Evolutionary conservation across 192 early-diverging fungal species (phyloP), one percentile per base, ranked within the genome.

Genomic region (Coemansia sp.): DNA sequence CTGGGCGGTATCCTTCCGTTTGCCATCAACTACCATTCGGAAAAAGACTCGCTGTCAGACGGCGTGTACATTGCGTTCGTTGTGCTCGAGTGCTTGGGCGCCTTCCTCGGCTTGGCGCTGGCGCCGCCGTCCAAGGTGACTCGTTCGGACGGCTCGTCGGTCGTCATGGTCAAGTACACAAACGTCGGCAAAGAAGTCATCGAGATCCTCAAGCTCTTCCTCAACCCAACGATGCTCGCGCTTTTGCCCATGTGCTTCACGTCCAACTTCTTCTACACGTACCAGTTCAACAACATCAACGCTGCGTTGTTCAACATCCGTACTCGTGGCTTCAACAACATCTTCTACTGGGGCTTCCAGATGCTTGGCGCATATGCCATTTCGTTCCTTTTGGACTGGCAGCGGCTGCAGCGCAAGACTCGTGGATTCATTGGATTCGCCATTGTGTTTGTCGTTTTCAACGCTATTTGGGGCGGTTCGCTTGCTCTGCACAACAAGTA

Each of bases 241-340:
- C 72, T 94, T 57, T 75, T 87, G 52, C 91, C 91, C 19, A 82
- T 90, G 75, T 92, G 90, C 82, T 73, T 88, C 67, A 85, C 85
- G 19, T 88, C 87, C 60, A 94, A 94, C 80, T 94, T 91, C 87
- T 94, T 90, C 84, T 94, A 94, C 79, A 85, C 87, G 5, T 92
- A 92, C 79, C 91, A 94, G 78, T 90, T 91, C 81, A 75, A 83
- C 42, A 80, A 71, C 54, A 83, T 88, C 72, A 90, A 92, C 68
- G 89, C 83, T 10, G 75, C 75, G 15, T 84, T 88, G 69, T 92
- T 91, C 74, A 87, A 85, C 38, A 60, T 88, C 53, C 88, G 91
- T 31, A 87, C 90, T 22, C 88, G 90, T 55, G 81, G 86, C 2
- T 83, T 94, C 60, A 94, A 94, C 85, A 89, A 90, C 81, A 80